These are phyloP conservation scores for Macrophomina phaseolina DNA, from an alignment of 2,329 filamentous ascomycete species.

Conservation along the genomic window DNA sequence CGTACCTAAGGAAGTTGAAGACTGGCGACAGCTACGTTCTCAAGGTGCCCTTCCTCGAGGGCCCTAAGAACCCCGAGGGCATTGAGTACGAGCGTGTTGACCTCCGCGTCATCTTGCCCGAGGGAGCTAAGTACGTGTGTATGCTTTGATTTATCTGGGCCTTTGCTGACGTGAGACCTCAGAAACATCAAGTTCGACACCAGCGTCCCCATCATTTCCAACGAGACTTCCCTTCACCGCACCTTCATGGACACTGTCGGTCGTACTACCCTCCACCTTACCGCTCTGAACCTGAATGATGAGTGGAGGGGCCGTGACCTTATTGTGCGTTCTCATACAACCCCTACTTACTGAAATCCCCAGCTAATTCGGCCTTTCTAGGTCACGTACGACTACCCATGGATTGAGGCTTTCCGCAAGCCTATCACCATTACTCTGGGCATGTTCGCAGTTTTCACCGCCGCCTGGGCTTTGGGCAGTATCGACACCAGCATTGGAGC, in stretches of 20 bases:
- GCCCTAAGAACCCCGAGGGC: conserved; percentile 83
- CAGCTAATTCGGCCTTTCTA: conserved; percentile 32
- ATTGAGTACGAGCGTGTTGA: conserved; percentile 83
- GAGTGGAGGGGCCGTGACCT: conserved; percentile 85
- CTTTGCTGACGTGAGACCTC: conserved; percentile 30
- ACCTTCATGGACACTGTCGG: conserved; percentile 95
- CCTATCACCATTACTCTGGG: conserved; percentile 81
- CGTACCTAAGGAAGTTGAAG: conserved; percentile 71
- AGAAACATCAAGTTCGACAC: conserved; percentile 83
- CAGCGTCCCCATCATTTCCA: conserved; percentile 71
- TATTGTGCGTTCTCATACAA: conserved; percentile 56
- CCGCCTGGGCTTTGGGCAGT: conserved; percentile 75
- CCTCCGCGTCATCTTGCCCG: conserved; percentile 83
- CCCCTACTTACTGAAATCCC: background rate
- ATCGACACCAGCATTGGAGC: conserved; percentile 81
- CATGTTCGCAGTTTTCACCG: conserved; percentile 73
- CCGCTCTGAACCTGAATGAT: conserved; percentile 85
- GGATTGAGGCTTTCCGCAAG: conserved; percentile 78
- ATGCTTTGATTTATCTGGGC: background rate
- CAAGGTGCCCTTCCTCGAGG: conserved; percentile 91
- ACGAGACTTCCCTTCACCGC: conserved; percentile 70
- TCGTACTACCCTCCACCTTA: conserved; percentile 80
- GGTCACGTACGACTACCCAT: conserved; percentile 84
- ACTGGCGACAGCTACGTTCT: conserved; percentile 77
- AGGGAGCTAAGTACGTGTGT: conserved; percentile 81